Base-by-base conservation (phyloP, 352 stramenopile genomes). In the Bremia lactucae region DNA sequence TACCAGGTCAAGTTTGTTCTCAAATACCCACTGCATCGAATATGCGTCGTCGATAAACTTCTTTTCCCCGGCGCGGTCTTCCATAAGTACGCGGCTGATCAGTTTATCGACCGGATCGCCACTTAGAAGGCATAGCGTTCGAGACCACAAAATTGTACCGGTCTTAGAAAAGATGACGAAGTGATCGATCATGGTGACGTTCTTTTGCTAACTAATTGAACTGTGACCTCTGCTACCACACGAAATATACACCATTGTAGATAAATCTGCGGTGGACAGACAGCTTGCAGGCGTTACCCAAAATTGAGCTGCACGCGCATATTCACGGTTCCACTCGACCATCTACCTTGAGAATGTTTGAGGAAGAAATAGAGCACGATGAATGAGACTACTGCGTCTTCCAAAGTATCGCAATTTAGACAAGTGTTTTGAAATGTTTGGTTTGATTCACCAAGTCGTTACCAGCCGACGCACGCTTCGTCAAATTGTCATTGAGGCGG, bases 121-220 rank as follows among this genome's bases (percentile, higher is more conserved):
- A 9, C 45, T 72, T 45, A 96, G 60, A 47, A 91, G 91, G 50
- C 76, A 90, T 14, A 95, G 68, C 39, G 77, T 83, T 40, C 83
- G 79, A 25, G 78, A 92, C 83, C 83, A 96, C 21, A 96, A 65
- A 38, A 96, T 82, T 14, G 79, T 79, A 45, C 87, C 87, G 36
- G 70, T 91, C 65, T 92, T 92, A 59, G 60, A 86, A 60, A 96
- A 96, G 51, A 96, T 83, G 34, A 87, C 70, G 49, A 96, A 95
- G 53, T 95, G 75, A 67, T 96, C 86, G 39, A 96, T 88, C 87
- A 96, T 96, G 9, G 13, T n/a, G n/a, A n/a, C n/a, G n/a, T n/a
- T n/a, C n/a, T n/a, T n/a, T n/a, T n/a, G n/a, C n/a, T n/a, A n/a
- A n/a, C n/a, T n/a, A n/a, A n/a, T n/a, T n/a, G n/a, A n/a, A n/a